Evolutionary conservation across 2,329 filamentous ascomycete genomes (phyloP).

Genomic region (Penicillium italicum): DNA sequence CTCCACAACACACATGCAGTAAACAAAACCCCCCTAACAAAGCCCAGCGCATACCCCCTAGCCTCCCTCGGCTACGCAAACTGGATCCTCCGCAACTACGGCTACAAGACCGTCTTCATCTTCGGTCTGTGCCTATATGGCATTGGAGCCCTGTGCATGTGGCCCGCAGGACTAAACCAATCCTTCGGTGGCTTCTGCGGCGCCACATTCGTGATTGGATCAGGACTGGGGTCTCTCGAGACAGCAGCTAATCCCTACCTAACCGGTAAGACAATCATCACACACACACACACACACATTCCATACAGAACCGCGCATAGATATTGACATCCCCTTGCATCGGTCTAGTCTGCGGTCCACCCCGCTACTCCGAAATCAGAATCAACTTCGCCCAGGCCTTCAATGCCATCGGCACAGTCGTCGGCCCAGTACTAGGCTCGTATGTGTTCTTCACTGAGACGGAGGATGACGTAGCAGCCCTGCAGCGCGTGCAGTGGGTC

Average conservation of each 20-base stretch:
- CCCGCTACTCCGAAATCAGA: slow-evolving; percentile 69
- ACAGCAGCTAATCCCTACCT: slow-evolving; percentile 76
- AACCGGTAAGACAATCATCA: slow-evolving; percentile 46
- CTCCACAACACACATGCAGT: not conserved
- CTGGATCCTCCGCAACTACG: slow-evolving; percentile 66
- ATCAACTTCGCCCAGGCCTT: slow-evolving; percentile 75
- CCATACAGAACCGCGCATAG: not conserved
- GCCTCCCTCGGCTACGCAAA: slow-evolving; percentile 53
- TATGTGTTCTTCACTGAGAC: slow-evolving; percentile 69
- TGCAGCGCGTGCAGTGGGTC: slow-evolving; percentile 71
- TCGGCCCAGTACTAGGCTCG: slow-evolving; percentile 69
- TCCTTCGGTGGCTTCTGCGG: slow-evolving; percentile 73
- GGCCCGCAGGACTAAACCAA: slow-evolving; percentile 70
- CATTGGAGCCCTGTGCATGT: slow-evolving; percentile 75
- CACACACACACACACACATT: too few species aligned
- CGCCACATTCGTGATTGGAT: slow-evolving; percentile 68
- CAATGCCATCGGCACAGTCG: slow-evolving; percentile 70
- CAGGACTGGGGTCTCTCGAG: slow-evolving; percentile 69
- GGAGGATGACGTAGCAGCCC: slow-evolving; percentile 53
- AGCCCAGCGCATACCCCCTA: slow-evolving; percentile 50
- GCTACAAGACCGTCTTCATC: slow-evolving; percentile 79
- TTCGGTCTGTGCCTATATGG: slow-evolving; percentile 67
- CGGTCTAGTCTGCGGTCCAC: slow-evolving; percentile 65
- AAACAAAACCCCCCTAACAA: not conserved
- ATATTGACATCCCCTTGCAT: not conserved